Base-by-base conservation (phyloP, 768 basidiomycete genomes). In the Termitomyces heimii region DNA sequence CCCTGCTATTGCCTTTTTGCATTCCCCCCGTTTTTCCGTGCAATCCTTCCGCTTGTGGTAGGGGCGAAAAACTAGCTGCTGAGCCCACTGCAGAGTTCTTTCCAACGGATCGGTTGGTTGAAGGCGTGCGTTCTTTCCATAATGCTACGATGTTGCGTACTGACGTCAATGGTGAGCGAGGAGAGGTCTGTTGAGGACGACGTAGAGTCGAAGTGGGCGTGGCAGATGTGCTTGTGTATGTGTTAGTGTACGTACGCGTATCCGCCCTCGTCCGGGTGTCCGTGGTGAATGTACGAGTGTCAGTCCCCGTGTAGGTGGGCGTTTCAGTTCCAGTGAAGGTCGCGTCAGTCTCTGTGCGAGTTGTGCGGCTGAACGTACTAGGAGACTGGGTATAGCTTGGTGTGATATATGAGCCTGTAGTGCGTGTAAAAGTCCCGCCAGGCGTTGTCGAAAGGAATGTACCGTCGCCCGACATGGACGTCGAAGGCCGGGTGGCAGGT, bases 91-190 rank as follows among this genome's bases (percentile, higher is more conserved):
- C 70, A 6, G 75, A 72, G 3, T 74, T 73, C 37, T 75, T 71
- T 0, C 64, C 72, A 24, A 61, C 40, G 16, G 70, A 64, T 2
- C 71, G 71, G 22, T 72, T 76, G 0, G 78, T 68, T 9, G 76
- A 74, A 0, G 89, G 86, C 0, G 86, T 86, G 20, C 86, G 81
- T 59, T 89, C 87, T 67, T 90, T 92, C 89, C 90, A 93, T 8
- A 86, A 76, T 0, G 84, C 81, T 7, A 93, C 86, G 39, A 92
- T 83, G 61, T 92, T 92, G 32, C 88, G 81, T 24, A 93, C 86
- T 4, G 85, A 88, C 0, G 84, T 77, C 28, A 89, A 73, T 1
- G 89, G 88, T 4, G 86, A 88, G 9, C 86, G 81, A 4, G 89
- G 86, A 4, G 85, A 83, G 0, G 76, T 76, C 5, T 54, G 53